Percentiles rank a stretch among this genome's conserved stretches.
phyloP scores from a whole-genome alignment of 352 stramenopile species.

The Phytophthora nicotianae region DNA sequence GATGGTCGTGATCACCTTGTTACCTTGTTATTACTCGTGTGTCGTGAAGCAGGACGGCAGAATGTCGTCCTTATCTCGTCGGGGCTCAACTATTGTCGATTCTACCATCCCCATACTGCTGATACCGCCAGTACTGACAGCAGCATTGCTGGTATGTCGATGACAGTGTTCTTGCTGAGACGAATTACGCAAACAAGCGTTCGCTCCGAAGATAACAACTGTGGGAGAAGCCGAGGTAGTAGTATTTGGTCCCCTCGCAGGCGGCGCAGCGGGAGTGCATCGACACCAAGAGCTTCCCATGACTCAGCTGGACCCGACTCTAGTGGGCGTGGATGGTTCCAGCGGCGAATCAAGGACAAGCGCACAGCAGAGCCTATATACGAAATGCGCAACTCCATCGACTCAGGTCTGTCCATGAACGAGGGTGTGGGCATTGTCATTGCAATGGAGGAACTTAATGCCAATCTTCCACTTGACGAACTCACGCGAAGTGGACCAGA shows the following conservation, averaged over 20 bases:
- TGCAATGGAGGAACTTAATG: constrained; percentile 66
- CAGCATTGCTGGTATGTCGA: constrained; percentile 25
- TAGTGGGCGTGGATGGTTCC: constrained; percentile 39
- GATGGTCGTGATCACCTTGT: constrained; percentile 68
- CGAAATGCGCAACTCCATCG: constrained; percentile 52
- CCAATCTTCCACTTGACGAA: constrained; percentile 52
- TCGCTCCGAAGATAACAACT: constrained; percentile 16
- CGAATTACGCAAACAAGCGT: constrained; percentile 48
- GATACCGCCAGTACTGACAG: constrained; percentile 33
- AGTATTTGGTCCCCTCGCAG: constrained; percentile 35
- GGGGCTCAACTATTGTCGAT: constrained; percentile 54
- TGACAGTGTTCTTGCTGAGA: constrained; percentile 67
- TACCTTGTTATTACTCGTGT: constrained; percentile 65
- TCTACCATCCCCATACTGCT: constrained; percentile 60
- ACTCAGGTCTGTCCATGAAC: constrained; percentile 57
- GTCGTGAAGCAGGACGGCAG: constrained; percentile 60
- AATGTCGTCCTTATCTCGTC: constrained; percentile 48
- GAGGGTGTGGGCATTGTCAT: constrained; percentile 43
- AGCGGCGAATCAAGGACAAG: constrained; percentile 42
- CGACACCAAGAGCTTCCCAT: constrained; percentile 26
- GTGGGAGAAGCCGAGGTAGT: constrained; percentile 19
- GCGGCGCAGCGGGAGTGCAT: constrained; percentile 13
- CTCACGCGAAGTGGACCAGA: constrained; percentile 32
- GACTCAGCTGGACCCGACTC: constrained; percentile 17
- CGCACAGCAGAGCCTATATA: constrained; percentile 28